Percentiles rank a stretch among this genome's conserved stretches.
These are phyloP conservation scores for Bauhinia variegata DNA, from an alignment of 306 rosid species.

Conservation along the genomic window DNA sequence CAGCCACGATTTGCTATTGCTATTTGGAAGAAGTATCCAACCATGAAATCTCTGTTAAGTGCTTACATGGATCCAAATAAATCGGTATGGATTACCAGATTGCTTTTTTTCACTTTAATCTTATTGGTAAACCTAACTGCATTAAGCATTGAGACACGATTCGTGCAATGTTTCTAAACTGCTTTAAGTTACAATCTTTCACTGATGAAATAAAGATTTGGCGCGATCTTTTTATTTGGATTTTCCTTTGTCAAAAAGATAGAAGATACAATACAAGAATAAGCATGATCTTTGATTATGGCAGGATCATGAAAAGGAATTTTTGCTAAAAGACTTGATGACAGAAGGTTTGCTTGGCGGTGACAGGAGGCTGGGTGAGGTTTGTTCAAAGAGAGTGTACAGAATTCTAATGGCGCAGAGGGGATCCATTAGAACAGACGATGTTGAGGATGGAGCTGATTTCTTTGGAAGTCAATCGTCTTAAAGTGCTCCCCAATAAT, in stretches of 20 bases:
- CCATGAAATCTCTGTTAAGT: conserved; percentile 82
- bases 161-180: conserved; percentile 11
- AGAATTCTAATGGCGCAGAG: conserved; percentile 81
- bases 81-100: conserved; percentile 56
- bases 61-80: conserved; percentile 76
- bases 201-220: conserved; percentile 14
- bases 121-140: conserved; percentile 28
- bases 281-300: conserved; percentile 26
- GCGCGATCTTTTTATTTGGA: not conserved
- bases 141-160: conserved; percentile 24
- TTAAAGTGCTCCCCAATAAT: conserved; percentile 4
- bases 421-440: conserved; percentile 78
- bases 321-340: conserved; percentile 77
- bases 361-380: conserved; percentile 83
- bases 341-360: conserved; percentile 72
- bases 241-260: not conserved
- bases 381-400: conserved; percentile 89
- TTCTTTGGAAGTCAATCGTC: conserved; percentile 53
- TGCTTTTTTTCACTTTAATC: conserved; percentile 32
- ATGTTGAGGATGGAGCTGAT: conserved; percentile 90
- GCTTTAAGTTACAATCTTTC: not conserved
- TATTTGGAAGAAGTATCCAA: conserved; percentile 87
- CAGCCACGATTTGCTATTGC: conserved; percentile 93
- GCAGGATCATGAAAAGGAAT: conserved; percentile 85
- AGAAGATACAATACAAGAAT: conserved; percentile 17